Evolutionary conservation across 768 basidiomycete species (phyloP), one percentile per base, ranked within the genome.

Genomic region (Phallus indusiatus): DNA sequence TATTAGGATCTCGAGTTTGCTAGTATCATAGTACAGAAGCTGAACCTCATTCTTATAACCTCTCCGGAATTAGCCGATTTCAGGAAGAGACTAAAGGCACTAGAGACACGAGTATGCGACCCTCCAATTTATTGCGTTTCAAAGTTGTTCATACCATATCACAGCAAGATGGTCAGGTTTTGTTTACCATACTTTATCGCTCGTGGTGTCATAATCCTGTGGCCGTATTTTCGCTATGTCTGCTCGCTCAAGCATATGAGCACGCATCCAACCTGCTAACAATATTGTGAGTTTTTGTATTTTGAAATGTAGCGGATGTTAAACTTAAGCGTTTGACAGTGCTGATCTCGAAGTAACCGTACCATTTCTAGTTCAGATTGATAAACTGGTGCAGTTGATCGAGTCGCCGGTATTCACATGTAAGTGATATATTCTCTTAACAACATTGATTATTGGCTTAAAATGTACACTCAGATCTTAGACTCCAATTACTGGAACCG

Each of bases 191-290:
- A 0, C 75, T 99, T 2, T 99, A 99, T 67, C 81, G 92, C 18
- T 98, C 94, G 18, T 99, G 96, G 96, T 98, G 94, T 69, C 96
- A 99, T 66, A 97, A 97, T 67, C 90, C 95, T 1, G 94, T 98
- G 47, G 88, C 96, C 0, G 93, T 93, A 1, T 96, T 99, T 68
- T 93, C 96, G 1, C 78, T 99, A 6, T 99, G 96, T 70, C 78
- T 99, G 28, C 78, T 99, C 22, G 96, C 96, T 5, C 96, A 99
- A 70, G 95, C 96, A 2, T 99, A 99, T 65, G 96, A 99, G 70
- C 96, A 99, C 71, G 96, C 95, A 1, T 95, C 93, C 20, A 97
- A 94, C 70, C 79, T 99, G 3, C 77, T 99, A 17, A 86, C 91
- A 62, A 98, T 96, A 61, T 97, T 99, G 95, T 94, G 68, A 60